Conservation (phyloP, 371 early-diverging fungal species). For the Rhizopus stolonifer region DNA sequence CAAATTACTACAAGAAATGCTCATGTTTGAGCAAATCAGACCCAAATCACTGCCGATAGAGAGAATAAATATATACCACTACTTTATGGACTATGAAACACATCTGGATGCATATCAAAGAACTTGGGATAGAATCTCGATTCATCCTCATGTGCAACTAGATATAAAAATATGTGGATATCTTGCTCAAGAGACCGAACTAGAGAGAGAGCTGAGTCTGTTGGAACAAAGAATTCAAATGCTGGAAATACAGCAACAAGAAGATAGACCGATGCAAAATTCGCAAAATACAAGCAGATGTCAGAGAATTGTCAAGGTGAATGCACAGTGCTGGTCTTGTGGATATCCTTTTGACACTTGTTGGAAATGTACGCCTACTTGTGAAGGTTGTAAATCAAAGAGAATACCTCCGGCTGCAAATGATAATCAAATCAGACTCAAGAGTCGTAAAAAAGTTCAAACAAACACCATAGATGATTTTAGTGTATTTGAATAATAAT, state of each 20-base stretch:
- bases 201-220: slow-evolving; percentile 10
- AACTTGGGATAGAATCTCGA: slow-evolving; percentile 34
- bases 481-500: slow-evolving; percentile 31
- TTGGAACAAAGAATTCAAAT: slow-evolving; percentile 15
- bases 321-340: slow-evolving; percentile 37
- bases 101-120: slow-evolving; percentile 31
- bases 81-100: slow-evolving; percentile 38
- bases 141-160: slow-evolving; percentile 26
- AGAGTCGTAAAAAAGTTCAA: slow-evolving; percentile 13
- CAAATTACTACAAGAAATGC: slow-evolving; percentile 37
- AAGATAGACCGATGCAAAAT: background rate
- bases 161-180: slow-evolving; percentile 33
- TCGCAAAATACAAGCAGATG: slow-evolving; percentile 9
- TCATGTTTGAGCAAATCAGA: slow-evolving; percentile 24
- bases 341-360: slow-evolving; percentile 27
- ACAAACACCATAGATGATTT: too few species aligned
- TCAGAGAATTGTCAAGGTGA: slow-evolving; percentile 19
- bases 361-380: slow-evolving; percentile 30
- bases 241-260: slow-evolving; percentile 5
- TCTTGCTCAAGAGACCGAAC: slow-evolving; percentile 12
- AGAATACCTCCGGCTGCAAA: slow-evolving; percentile 41
- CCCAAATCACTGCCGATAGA: slow-evolving; percentile 26
- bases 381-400: slow-evolving; percentile 27
- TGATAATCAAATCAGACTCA: slow-evolving; percentile 23
- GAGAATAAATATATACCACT: slow-evolving; percentile 34